Base-by-base conservation (phyloP, 257 asterid genomes). In the Solanum acaule region DNA sequence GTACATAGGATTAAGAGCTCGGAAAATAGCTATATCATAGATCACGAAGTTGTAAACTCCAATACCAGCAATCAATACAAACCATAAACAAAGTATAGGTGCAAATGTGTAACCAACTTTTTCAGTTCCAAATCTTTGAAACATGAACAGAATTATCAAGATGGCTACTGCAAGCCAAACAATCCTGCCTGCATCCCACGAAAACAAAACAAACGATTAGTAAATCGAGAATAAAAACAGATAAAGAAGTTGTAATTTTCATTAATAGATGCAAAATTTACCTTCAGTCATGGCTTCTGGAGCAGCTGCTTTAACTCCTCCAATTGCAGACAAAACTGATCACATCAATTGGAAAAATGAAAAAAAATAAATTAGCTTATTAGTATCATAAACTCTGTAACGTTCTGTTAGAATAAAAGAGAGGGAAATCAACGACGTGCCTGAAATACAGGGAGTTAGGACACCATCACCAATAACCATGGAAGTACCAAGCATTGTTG, bases 391-490 rank as follows among this genome's bases (percentile, higher is more conserved):
- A 71, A 86, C 77, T 15, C 13, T 18, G 31, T 27, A 14, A 86
- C n/a, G 35, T 67, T 71, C 23, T 37, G 10, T 23, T 77, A n/a
- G 61, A 77, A n/a, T 38, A 77, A 40, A 77, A 38, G 31, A 78
- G 31, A n/a, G n/a, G 14, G n/a, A 8, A 35, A 22, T 22, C 5
- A 34, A 49, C 70, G 34, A 13, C 20, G 56, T 78, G 92, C 98
- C 98, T 38, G 98, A 94, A 68, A 95, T 93, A 40, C 97, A 91
- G 1, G 98, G 98, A 38, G 98, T 95, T 11, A 95, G 94, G 34
- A 94, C 88, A 4, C 98, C 98, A 88, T 95, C 98, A 16, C 98
- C 98, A 34, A 96, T 95, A 11, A 96, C 95, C 98, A 96, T 96
- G 23, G 98, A 93, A 87, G 98, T 96, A 31, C 95, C 98, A 2